Base-by-base conservation (phyloP, 2,329 filamentous ascomycete genomes). In the Cadophora sp. region DNA sequence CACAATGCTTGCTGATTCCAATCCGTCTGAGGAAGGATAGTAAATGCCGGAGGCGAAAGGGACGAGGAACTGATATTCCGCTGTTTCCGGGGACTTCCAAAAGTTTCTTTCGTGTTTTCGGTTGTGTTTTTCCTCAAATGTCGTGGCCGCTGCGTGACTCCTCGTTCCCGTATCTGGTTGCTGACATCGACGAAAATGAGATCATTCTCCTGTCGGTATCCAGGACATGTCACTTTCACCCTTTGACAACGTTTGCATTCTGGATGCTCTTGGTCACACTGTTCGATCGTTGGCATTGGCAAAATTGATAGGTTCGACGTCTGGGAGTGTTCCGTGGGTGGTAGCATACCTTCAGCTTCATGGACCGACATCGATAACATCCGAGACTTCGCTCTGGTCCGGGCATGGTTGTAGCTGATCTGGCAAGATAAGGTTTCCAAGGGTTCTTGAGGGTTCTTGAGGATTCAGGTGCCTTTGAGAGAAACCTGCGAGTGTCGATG, bases 321-420 rank as follows among this genome's bases (percentile, higher is more conserved):
- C 22, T 22, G 43, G 8, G 11, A 22, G 19, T 9, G 4, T 8
- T 9, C 19, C 19, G 7, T 43, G 37, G 19, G n/a, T 34, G 2
- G 31, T 26, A 26, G n/a, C 53, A 24, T 19, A 59, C 56, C 56
- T 59, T 59, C 56, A 59, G n/a, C 22, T 59, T 59, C 56, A 59
- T 59, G 22, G 56, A 59, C n/a, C 56, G 31, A 27, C 56, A 59
- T 59, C 56, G 56, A 43, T 59, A 59, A 26, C 56, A 59, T 16
- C 56, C 56, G 26, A 59, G 12, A 24, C 56, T 59, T 40, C 56
- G 56, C 11, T 59, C 56, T 43, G 56, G 56, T 59, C 56, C 56
- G 19, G 56, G 56, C 56, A 59, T 59, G n/a, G 29, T n/a, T 59
- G n/a, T 9, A 48, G 14, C 16, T 12, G 14, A 37, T 16, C 11